Evolutionary conservation across 371 early-diverging fungal genomes (phyloP).

Genomic region (Mucor lusitanicus): DNA sequence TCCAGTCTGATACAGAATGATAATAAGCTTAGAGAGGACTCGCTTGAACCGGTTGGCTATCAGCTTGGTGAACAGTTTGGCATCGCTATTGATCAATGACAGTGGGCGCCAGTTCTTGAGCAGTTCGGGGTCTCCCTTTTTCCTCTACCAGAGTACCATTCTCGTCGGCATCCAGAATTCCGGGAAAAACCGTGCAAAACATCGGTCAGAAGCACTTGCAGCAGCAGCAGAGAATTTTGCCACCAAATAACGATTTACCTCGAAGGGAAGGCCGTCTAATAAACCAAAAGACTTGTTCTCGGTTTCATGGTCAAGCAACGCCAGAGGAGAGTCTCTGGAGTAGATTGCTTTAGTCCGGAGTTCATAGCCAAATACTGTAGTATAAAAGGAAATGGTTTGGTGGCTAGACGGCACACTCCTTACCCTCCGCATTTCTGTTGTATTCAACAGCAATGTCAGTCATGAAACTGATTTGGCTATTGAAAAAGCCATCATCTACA

Average conservation of each 20-base stretch:
- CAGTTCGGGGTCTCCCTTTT: slow-evolving; percentile 29
- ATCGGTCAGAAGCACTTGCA: slow-evolving; percentile 11
- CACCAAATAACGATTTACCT: slow-evolving; percentile 14
- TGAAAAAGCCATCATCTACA: no score
- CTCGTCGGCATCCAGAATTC: slow-evolving; percentile 15
- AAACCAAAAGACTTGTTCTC: slow-evolving; percentile 1
- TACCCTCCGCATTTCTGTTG: no score
- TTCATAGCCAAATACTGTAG: no score
- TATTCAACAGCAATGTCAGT: no score
- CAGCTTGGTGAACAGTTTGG: slow-evolving; percentile 25
- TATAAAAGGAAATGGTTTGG: no score
- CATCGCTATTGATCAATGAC: slow-evolving; percentile 31
- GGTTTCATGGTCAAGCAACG: no score
- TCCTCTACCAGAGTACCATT: slow-evolving; percentile 34
- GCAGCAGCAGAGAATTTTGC: neutral
- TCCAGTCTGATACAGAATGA: slow-evolving; percentile 13
- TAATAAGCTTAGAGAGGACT: neutral
- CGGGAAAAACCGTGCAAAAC: slow-evolving; percentile 15
- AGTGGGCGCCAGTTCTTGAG: slow-evolving; percentile 30
- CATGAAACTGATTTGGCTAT: no score
- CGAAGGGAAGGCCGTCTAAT: slow-evolving; percentile 39
- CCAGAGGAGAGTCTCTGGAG: no score
- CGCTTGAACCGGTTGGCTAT: slow-evolving; percentile 12
- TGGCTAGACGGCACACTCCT: no score
- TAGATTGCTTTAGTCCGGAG: no score